Conservation (phyloP, 2,329 filamentous ascomycete species). For the Hypomyces rosellus region DNA sequence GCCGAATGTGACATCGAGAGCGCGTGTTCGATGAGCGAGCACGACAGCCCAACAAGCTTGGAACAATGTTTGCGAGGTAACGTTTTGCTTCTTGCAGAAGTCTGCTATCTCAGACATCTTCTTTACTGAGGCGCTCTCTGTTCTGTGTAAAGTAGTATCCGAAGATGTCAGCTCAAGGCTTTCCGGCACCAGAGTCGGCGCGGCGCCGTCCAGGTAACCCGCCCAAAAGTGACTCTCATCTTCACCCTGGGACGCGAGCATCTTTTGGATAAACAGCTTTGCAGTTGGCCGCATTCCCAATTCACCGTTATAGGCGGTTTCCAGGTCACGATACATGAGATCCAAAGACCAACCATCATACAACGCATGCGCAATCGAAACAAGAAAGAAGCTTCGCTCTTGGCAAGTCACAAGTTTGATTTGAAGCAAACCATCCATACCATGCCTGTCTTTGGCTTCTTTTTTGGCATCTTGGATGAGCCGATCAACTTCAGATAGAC, state of each 20-base stretch:
- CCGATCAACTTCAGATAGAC: slow-evolving; percentile 26
- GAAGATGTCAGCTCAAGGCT: neutral
- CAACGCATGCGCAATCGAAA: slow-evolving; percentile 79
- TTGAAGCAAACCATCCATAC: slow-evolving; percentile 39
- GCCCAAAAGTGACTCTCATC: slow-evolving; percentile 58
- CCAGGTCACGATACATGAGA: slow-evolving; percentile 66
- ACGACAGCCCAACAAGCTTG: slow-evolving; percentile 71
- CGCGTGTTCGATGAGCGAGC: slow-evolving; percentile 55
- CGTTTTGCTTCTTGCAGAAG: slow-evolving; percentile 59
- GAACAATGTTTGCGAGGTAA: slow-evolving; percentile 72
- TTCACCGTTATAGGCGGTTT: slow-evolving; percentile 51
- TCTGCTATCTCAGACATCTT: slow-evolving; percentile 22
- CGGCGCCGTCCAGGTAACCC: slow-evolving; percentile 52
- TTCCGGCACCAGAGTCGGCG: slow-evolving; percentile 28
- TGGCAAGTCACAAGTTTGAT: slow-evolving; percentile 35
- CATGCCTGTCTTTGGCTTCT: slow-evolving; percentile 31
- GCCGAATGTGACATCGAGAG: slow-evolving; percentile 74
- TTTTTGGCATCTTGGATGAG: slow-evolving; percentile 32
- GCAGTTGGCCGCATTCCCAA: slow-evolving; percentile 40
- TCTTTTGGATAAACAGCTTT: slow-evolving; percentile 41
- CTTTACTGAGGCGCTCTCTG: slow-evolving; percentile 12
- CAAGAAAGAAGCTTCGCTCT: slow-evolving; percentile 38
- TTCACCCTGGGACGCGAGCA: slow-evolving; percentile 14
- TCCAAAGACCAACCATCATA: slow-evolving; percentile 85
- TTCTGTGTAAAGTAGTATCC: slow-evolving; percentile 5